A percentile compares a stretch with the other conserved stretches of the same genome.
phyloP scores from a whole-genome alignment of 371 early-diverging fungal genomes.

The Mortierella sp. region DNA sequence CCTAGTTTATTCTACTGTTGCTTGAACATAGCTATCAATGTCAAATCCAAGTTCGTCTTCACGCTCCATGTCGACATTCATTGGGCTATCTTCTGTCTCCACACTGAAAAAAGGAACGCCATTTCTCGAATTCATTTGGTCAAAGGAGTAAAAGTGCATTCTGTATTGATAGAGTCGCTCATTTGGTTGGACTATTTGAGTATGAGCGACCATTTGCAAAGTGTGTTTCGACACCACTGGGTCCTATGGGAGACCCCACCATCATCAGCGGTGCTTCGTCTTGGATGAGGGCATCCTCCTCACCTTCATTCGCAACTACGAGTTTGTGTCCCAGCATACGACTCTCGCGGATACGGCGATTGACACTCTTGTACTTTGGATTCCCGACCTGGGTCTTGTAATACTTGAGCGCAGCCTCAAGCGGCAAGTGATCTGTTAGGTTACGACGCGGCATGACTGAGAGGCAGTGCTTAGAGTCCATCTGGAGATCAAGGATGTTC shows the following conservation, averaged over 20 bases:
- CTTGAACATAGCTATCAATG: too few relatives aligned
- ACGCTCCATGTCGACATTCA: too few relatives aligned
- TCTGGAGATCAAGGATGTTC: slow-evolving; percentile 87
- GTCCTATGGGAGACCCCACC: slow-evolving; percentile 17
- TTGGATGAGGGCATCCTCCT: slow-evolving; percentile 24
- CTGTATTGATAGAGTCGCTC: neutral
- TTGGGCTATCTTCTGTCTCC: too few relatives aligned
- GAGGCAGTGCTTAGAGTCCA: slow-evolving; percentile 90
- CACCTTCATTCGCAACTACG: slow-evolving; percentile 30
- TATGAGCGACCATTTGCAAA: neutral
- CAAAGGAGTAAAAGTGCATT: too few relatives aligned
- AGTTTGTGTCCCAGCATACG: slow-evolving; percentile 46
- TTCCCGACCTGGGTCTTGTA: slow-evolving; percentile 53
- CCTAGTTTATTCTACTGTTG: too few relatives aligned
- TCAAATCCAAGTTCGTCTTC: too few relatives aligned
- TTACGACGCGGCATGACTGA: slow-evolving; percentile 76
- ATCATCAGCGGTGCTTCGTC: slow-evolving; percentile 50
- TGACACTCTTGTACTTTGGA: slow-evolving; percentile 53
- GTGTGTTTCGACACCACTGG: slow-evolving; percentile 26
- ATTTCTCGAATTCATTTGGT: too few relatives aligned
- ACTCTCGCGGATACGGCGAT: slow-evolving; percentile 48
- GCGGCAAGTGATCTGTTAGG: slow-evolving; percentile 62
- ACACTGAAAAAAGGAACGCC: too few relatives aligned
- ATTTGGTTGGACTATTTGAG: neutral
- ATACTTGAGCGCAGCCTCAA: slow-evolving; percentile 59